Percentiles rank a stretch among this genome's conserved stretches.
Evolutionary conservation across 2,329 filamentous ascomycete species (phyloP).

Genomic region (Colletotrichum karsti): DNA sequence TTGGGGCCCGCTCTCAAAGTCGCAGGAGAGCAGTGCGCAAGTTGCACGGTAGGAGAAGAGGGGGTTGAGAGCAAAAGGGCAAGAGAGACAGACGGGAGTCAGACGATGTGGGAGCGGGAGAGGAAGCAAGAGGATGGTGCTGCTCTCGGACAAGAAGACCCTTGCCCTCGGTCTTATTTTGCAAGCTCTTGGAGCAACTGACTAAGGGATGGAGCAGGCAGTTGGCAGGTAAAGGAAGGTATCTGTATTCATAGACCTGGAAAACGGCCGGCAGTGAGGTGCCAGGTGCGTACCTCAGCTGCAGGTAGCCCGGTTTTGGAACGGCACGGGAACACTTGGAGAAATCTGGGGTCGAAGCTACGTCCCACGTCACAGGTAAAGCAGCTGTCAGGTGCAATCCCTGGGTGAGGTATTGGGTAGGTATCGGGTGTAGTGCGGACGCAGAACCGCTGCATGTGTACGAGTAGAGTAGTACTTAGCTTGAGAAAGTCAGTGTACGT

Average conservation of each 20-base stretch:
- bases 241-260: too few species aligned
- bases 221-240: too few species aligned
- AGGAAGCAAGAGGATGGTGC: neutral
- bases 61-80: neutral
- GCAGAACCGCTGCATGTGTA: neutral
- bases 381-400: neutral
- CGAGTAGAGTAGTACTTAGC: too few species aligned
- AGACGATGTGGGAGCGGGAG: neutral
- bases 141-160: neutral
- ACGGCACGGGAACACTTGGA: slow-evolving; percentile 15
- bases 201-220: too few species aligned
- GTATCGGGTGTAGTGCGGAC: too few species aligned
- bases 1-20: neutral
- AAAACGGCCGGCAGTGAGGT: too few species aligned
- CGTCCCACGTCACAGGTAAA: slow-evolving; percentile 12
- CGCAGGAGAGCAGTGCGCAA: neutral
- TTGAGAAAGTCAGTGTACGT: too few species aligned
- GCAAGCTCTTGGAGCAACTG: neutral
- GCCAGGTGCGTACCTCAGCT: neutral
- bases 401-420: too few species aligned
- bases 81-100: neutral
- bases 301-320: neutral
- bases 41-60: too few species aligned
- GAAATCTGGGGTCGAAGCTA: slow-evolving; percentile 24
- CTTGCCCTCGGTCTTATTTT: neutral